Evolutionary conservation across 2,329 filamentous ascomycete genomes (phyloP), one percentile per base, ranked within the genome.

Genomic region (Exophiala viscosa): DNA sequence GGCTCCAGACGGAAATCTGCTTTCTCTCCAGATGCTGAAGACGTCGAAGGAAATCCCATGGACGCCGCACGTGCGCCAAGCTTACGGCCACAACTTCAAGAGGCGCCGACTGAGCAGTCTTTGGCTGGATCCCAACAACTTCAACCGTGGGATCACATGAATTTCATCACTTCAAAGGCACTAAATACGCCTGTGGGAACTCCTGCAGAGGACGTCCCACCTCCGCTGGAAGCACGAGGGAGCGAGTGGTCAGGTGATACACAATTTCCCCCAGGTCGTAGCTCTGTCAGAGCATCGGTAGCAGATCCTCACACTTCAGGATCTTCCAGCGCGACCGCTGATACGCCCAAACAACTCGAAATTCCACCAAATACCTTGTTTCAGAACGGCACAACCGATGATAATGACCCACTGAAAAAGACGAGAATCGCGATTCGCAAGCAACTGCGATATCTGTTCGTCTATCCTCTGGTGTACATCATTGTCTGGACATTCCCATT

Each of bases 381-480:
- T 11, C 18, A 23, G 10, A 28, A n/a, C 15, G 17, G 11, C 5
- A 18, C n/a, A 3, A 36, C 32, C n/a, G 18, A 38, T 18, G 8
- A 15, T 7, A 50, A 39, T 13, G 60, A 62, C 33, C 59, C 55
- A 10, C 46, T 64, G 2, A 62, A 67, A 43, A 66, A 72, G 60
- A 66, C 77, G 7, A 77, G 82, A 10, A 71, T 77, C 13, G 80
- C 78, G 52, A 84, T 88, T 53, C 78, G 80, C 40, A 79, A 84
- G 8, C 86, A 90, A 63, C 76, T 90, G 2, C 80, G 85, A 31
- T 78, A 86, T 28, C 75, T 90, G 14, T 89, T 91, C 69, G 82
- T 90, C 43, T 92, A 92, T 66, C 88, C 88, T 0, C 66, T 85
- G 14, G 78, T 87, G 3, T 91, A 92, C 67, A 75, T 87, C 15